Evolutionary conservation across 331 rosid genomes (phyloP), one percentile per base, ranked within the genome.

Genomic region (Rosa hybrid): DNA sequence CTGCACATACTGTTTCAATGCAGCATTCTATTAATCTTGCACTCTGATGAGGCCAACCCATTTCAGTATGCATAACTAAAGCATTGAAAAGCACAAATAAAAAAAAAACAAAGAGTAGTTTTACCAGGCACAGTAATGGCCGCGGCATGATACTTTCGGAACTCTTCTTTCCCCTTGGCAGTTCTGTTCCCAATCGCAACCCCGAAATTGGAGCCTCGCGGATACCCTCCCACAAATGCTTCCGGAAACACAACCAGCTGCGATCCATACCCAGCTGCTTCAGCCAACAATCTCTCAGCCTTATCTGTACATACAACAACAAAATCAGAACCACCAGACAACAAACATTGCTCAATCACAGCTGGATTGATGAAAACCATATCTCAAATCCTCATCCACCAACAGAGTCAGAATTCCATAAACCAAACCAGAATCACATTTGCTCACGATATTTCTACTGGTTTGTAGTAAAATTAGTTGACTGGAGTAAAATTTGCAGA

Each of bases 141-240:
- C 3, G 97, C 74, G 34, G 94, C 87, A 71, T 88, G 95, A 76
- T 92, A 94, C 89, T 78, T 92, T 72, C 95, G 91, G 62, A 94
- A 92, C 7, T 94, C 98, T 83, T 94, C 97, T 82, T 84, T 94
- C 51, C 98, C 99, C 85, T 93, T 90, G 3, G 81, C 83, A 0
- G 92, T 84, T 71, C 97, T 86, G 72, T 79, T 93, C 77, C 96
- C 98, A 77, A 95, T 81, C 14, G 87, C 68, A 80, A 85, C 83
- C 18, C 96, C 98, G 30, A 90, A 95, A 79, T 4, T 81, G 1
- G 96, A 95, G 62, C 98, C 98, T 17, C 97, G 98, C 1, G 98
- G 98, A 71, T 92, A 95, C 7, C 98, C 98, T n/a, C 98, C 99
- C 45, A 95, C 89, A 86, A 91, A 95, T 7, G 99, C 99, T 86